Percentiles rank a stretch among this genome's conserved stretches.
Conservation (phyloP, 306 rosid species). For the Fragaria iinumae region DNA sequence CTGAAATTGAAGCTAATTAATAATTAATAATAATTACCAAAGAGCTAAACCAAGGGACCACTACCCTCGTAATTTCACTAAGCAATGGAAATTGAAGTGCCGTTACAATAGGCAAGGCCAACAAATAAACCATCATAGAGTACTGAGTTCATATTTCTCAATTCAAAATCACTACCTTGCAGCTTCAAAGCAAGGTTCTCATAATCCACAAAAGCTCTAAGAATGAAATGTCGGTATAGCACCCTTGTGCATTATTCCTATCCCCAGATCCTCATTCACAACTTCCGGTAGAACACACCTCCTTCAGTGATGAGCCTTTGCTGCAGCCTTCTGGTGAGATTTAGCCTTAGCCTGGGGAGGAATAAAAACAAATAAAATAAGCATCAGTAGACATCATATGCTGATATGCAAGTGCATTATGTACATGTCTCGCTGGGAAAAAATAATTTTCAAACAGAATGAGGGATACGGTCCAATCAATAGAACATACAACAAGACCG, state of each 20-base stretch:
- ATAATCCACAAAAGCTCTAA: slow-evolving; percentile 26
- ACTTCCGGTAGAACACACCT: slow-evolving; percentile 20
- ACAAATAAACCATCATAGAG: neutral
- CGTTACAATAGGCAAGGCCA: slow-evolving; percentile 24
- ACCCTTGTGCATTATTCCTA: slow-evolving; percentile 51
- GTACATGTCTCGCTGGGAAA: neutral
- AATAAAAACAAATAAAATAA: slow-evolving; percentile 13
- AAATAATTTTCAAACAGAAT: neutral
- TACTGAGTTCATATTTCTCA: slow-evolving; percentile 16
- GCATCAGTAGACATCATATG: neutral
- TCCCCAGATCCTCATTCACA: slow-evolving; percentile 31
- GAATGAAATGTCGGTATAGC: slow-evolving; percentile 36
- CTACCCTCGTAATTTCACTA: neutral
- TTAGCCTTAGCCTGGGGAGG: slow-evolving; percentile 71
- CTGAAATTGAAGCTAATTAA: neutral
- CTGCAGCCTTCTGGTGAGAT: slow-evolving; percentile 35
- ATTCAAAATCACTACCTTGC: neutral
- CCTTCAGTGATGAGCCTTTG: slow-evolving; percentile 71
- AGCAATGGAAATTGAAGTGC: slow-evolving; percentile 30
- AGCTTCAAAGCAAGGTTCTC: slow-evolving; percentile 13
- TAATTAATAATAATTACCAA: neutral
- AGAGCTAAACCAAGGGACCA: neutral
- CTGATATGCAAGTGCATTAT: neutral
- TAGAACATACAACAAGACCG: neutral
- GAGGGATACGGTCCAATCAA: neutral